phyloP scores from a whole-genome alignment of 169 alveolate genomes.

The Neospora caninum region DNA sequence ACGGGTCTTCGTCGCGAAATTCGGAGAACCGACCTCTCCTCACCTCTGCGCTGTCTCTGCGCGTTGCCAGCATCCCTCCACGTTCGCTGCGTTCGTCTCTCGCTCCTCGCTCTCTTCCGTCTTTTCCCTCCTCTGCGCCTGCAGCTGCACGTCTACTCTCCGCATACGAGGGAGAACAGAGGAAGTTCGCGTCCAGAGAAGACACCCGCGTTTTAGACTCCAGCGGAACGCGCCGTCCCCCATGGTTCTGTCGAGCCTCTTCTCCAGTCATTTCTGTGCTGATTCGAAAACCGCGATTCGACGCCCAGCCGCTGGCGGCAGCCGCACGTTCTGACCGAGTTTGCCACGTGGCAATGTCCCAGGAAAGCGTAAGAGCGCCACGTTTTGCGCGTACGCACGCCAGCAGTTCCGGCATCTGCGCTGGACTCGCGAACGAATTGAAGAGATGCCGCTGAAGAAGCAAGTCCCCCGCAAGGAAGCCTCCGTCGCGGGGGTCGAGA shows the following conservation, averaged over 20 bases:
- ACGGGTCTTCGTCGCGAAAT: neutral
- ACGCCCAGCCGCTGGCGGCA: neutral
- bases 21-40: too few relatives aligned
- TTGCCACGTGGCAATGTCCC: neutral
- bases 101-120: neutral
- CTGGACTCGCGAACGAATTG: neutral
- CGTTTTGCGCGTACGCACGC: neutral
- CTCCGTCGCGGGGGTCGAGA: constrained; percentile 4
- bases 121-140: neutral
- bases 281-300: neutral
- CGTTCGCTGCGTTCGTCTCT: neutral
- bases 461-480: neutral
- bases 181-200: too few relatives aligned
- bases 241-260: too few relatives aligned
- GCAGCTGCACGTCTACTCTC: neutral
- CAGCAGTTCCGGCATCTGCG: neutral
- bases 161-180: too few relatives aligned
- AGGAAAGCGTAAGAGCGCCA: neutral
- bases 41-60: too few relatives aligned
- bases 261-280: too few relatives aligned
- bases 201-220: too few relatives aligned
- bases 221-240: too few relatives aligned
- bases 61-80: neutral
- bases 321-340: neutral
- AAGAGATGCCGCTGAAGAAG: neutral